Evolutionary conservation across 148 eudicot genomes (phyloP).

Genomic region (Chenopodium formosanum): DNA sequence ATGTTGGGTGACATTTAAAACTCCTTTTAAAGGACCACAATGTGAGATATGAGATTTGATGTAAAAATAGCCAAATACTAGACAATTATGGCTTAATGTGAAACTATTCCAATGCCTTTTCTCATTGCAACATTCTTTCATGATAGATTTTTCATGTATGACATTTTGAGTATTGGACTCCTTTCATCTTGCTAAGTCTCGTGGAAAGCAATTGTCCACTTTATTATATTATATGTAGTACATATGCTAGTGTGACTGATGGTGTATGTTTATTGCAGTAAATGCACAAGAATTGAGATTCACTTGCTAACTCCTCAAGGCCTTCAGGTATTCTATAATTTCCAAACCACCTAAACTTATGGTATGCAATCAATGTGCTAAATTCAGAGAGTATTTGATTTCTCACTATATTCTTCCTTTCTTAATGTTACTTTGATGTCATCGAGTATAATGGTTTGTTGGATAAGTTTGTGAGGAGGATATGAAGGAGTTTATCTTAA

Average conservation of each 20-base stretch:
- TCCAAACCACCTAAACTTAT: not conserved
- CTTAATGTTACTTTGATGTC: not conserved
- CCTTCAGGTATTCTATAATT: slow-evolving; percentile 57
- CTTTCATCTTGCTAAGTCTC: not conserved
- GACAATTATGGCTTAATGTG: not conserved
- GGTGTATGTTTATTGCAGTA: slow-evolving; percentile 22
- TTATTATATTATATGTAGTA: not conserved
- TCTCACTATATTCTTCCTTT: not conserved
- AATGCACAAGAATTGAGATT: slow-evolving; percentile 62
- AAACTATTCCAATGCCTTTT: not conserved
- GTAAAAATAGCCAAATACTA: not conserved
- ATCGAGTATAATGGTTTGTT: not conserved
- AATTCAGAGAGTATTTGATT: not conserved
- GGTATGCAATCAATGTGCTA: not conserved
- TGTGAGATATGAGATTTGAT: not conserved
- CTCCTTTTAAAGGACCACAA: not conserved
- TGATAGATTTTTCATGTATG: not conserved
- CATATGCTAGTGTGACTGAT: not conserved
- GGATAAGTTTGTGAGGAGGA: not conserved
- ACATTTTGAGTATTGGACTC: not conserved
- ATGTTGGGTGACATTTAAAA: not conserved
- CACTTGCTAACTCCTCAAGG: slow-evolving; percentile 90
- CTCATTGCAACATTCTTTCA: not conserved
- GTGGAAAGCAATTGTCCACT: not conserved
- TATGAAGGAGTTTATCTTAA: not conserved